Evolutionary conservation across 306 rosid species (phyloP).

Genomic region (Corylus heterophylla): DNA sequence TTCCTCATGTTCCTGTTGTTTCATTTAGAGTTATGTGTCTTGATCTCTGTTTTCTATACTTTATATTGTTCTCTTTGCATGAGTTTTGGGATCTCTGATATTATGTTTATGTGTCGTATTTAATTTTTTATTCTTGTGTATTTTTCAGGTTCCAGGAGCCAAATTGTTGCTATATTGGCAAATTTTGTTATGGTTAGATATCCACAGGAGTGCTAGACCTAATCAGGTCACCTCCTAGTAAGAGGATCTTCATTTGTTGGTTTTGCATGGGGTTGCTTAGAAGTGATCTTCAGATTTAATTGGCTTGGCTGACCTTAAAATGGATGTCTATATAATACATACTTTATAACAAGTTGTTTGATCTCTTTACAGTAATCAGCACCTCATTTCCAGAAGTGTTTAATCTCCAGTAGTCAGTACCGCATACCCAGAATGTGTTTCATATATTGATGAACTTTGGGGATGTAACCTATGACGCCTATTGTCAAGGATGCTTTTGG

Average conservation of each 20-base stretch:
- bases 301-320: constrained; percentile 1
- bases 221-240: constrained; percentile 2
- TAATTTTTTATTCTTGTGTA: background rate
- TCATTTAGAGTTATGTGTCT: constrained; percentile 18
- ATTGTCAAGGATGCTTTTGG: background rate
- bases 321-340: background rate
- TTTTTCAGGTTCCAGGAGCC: constrained; percentile 29
- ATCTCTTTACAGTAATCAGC: constrained; percentile 1
- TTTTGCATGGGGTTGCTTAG: constrained; percentile 5
- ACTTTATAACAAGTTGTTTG: background rate
- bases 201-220: background rate
- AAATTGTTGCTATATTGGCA: background rate
- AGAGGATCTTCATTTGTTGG: constrained; percentile 9
- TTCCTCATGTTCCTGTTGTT: constrained; percentile 27
- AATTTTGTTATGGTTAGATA: constrained; percentile 2
- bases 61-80: constrained; percentile 7
- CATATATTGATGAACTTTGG: background rate
- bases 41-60: background rate
- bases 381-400: background rate
- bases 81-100: constrained; percentile 10
- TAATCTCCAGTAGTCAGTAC: background rate
- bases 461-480: background rate
- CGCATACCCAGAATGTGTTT: background rate
- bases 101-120: background rate
- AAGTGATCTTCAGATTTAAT: constrained; percentile 10